These are phyloP conservation scores for Brettanomyces sp. DNA, from an alignment of 805 yeast species.

Conservation along the genomic window DNA sequence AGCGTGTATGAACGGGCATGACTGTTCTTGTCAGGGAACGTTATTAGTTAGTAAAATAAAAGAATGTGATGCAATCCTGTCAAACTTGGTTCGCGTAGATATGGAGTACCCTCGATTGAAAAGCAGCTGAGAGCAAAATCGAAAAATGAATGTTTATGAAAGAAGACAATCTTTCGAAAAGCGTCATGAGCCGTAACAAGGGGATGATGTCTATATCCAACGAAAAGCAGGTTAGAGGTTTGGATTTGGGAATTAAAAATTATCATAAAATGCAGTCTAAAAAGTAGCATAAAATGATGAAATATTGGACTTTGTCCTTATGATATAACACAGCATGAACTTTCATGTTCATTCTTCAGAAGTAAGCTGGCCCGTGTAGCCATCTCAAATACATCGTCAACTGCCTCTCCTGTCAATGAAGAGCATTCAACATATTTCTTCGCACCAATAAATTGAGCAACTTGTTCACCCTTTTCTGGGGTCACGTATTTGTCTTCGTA, in stretches of 20 bases:
- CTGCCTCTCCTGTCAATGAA: slow-evolving; percentile 89
- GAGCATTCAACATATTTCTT: slow-evolving; percentile 79
- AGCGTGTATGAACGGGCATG: too few relatives aligned
- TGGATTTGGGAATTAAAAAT: too few relatives aligned
- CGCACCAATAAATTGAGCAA: slow-evolving; percentile 76
- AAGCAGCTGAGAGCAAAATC: too few relatives aligned
- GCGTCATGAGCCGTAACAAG: too few relatives aligned
- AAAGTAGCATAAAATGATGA: too few relatives aligned
- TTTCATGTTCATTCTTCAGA: slow-evolving; percentile 35
- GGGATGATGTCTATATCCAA: too few relatives aligned
- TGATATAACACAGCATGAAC: slow-evolving; percentile 33
- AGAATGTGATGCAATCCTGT: background rate
- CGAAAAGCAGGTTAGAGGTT: too few relatives aligned
- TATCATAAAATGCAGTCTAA: too few relatives aligned
- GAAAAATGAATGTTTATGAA: too few relatives aligned
- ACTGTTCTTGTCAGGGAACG: background rate
- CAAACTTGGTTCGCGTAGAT: background rate
- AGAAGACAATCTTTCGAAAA: too few relatives aligned
- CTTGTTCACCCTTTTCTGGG: slow-evolving; percentile 50
- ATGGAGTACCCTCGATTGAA: background rate
- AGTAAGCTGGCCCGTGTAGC: slow-evolving; percentile 80
- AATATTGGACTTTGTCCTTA: slow-evolving; percentile 3
- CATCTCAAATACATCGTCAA: slow-evolving; percentile 85
- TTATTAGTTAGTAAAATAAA: background rate
- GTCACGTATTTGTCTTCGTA: slow-evolving; percentile 40